A percentile compares a stretch with the other conserved stretches of the same genome.
These are phyloP conservation scores for Sugiyamaella sp. DNA, from an alignment of 1,139 yeast species.

Conservation along the genomic window DNA sequence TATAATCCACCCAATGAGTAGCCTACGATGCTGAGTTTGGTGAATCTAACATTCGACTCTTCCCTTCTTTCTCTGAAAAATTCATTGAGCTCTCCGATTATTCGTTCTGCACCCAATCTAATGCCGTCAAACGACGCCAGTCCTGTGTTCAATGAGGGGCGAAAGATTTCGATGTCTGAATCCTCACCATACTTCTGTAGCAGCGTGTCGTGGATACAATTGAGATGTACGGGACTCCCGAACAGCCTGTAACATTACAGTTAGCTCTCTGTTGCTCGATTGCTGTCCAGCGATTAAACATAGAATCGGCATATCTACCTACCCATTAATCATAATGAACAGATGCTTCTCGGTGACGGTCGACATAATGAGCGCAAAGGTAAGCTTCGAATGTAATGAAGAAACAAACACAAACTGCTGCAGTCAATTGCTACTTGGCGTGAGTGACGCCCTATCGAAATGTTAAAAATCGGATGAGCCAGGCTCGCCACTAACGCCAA, in stretches of 20 bases:
- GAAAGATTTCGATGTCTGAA: conserved; percentile 54
- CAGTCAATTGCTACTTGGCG: too few relatives aligned
- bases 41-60: conserved; percentile 27
- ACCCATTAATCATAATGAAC: conserved; percentile 81
- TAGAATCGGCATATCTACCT: conserved; percentile 36
- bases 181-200: conserved; percentile 44
- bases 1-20: conserved; percentile 59
- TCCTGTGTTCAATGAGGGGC: conserved; percentile 71
- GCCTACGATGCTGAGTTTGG: conserved; percentile 53
- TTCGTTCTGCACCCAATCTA: conserved; percentile 67
- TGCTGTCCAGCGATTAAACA: too few relatives aligned
- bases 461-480: too few relatives aligned
- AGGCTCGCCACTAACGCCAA: background rate
- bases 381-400: too few relatives aligned
- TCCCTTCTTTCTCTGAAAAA: conserved; percentile 19
- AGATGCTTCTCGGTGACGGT: conserved; percentile 50
- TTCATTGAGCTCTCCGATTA: conserved; percentile 58
- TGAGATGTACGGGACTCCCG: conserved; percentile 81
- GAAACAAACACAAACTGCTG: background rate
- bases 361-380: conserved; percentile 2
- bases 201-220: conserved; percentile 58
- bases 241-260: conserved; percentile 53
- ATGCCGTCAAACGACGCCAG: conserved; percentile 89
- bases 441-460: too few relatives aligned
- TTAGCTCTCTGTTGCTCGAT: too few relatives aligned